Evolutionary conservation across 2,329 filamentous ascomycete genomes (phyloP).

Genomic region (Elsinoe arachidis): DNA sequence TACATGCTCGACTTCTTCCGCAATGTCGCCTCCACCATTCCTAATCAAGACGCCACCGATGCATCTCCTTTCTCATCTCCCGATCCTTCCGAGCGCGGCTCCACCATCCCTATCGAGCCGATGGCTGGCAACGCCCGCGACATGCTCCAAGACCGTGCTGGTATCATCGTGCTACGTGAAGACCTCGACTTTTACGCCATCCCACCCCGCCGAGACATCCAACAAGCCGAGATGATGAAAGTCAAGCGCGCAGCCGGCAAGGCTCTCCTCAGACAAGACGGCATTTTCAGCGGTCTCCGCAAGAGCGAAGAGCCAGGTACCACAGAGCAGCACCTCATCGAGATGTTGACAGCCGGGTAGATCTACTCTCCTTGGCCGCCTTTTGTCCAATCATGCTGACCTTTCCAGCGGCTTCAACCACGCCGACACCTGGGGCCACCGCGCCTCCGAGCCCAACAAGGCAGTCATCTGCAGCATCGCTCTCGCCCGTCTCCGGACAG

Average conservation of each 20-base stretch:
- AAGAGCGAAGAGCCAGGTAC: conserved; percentile 94
- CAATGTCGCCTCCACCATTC: conserved; percentile 91
- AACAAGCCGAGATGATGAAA: conserved; percentile 84
- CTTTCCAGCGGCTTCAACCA: conserved; percentile 82
- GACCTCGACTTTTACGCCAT: conserved; percentile 98
- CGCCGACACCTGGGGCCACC: conserved; percentile 90
- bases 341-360: conserved; percentile 98
- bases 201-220: conserved; percentile 74
- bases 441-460: conserved; percentile 96
- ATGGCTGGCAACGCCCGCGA: conserved; percentile 55
- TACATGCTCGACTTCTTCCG: conserved; percentile 99
- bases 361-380: conserved; percentile 26
- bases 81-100: conserved; percentile 25
- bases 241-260: conserved; percentile 87
- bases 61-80: conserved; percentile 40
- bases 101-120: conserved; percentile 61
- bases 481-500: conserved; percentile 82
- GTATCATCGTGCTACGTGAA: conserved; percentile 93
- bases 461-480: conserved; percentile 96
- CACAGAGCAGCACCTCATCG: conserved; percentile 95
- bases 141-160: conserved; percentile 78
- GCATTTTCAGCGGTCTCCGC: conserved; percentile 91
- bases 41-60: conserved; percentile 53
- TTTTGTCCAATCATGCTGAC: background rate
- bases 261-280: conserved; percentile 78